These are phyloP conservation scores for Paramecium caudatum DNA, from an alignment of 73 alveolate species.

Conservation along the genomic window DNA sequence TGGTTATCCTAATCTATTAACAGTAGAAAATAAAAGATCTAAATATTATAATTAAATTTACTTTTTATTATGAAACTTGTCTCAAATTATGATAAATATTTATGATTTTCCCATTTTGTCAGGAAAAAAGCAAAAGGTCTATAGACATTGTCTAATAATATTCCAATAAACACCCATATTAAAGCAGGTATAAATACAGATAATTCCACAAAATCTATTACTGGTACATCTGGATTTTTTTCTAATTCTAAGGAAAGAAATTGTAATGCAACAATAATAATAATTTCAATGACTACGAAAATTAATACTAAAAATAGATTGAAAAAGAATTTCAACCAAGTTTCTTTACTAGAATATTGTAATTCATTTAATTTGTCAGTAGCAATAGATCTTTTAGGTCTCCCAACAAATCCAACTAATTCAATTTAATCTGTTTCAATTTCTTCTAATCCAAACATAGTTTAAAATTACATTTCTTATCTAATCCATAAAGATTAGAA, in stretches of 20 bases:
- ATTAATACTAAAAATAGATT: background rate
- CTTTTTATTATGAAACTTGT: slow-evolving; percentile 58
- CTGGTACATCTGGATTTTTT: background rate
- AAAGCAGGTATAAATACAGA: slow-evolving; percentile 34
- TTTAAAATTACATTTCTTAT: slow-evolving; percentile 54
- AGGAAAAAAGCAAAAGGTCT: slow-evolving; percentile 27
- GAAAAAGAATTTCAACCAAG: slow-evolving; percentile 28
- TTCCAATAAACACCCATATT: slow-evolving; percentile 52
- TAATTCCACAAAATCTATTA: background rate
- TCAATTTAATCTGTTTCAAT: slow-evolving; percentile 24
- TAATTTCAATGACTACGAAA: slow-evolving; percentile 7
- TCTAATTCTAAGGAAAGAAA: background rate
- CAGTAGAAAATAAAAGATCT: slow-evolving; percentile 54
- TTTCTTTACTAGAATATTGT: background rate
- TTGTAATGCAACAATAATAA: slow-evolving; percentile 4
- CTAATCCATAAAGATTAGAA: slow-evolving; percentile 40
- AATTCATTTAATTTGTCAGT: slow-evolving; percentile 59
- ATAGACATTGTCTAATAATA: background rate
- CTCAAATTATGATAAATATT: slow-evolving; percentile 43
- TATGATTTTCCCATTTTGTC: slow-evolving; percentile 64
- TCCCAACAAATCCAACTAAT: slow-evolving; percentile 56
- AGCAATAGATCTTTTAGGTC: slow-evolving; percentile 54
- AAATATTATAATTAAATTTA: background rate
- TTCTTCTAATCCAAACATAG: slow-evolving; percentile 65
- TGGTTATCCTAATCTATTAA: slow-evolving; percentile 59